Evolutionary conservation across 2,329 filamentous ascomycete genomes (phyloP).

Genomic region (Colletotrichum filicis): DNA sequence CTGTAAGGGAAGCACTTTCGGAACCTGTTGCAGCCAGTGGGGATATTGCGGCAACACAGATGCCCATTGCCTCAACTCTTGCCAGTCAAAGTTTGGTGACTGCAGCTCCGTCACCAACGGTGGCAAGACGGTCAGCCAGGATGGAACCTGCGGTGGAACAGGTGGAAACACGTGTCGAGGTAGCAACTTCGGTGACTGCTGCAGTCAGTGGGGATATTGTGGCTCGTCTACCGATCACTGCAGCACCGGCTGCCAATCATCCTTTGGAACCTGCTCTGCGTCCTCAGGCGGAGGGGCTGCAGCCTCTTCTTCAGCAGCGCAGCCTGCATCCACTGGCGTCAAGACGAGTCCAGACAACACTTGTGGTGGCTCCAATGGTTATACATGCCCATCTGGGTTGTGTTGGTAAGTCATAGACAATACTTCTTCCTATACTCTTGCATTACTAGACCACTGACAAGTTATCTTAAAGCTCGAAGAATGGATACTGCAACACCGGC

Average conservation of each 20-base stretch:
- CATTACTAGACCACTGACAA: background rate
- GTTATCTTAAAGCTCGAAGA: conserved; percentile 8
- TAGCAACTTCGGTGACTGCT: conserved; percentile 33
- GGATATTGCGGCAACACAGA: conserved; percentile 36
- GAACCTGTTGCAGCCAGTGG: conserved; percentile 36
- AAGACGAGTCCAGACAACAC: conserved; percentile 45
- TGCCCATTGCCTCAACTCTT: conserved; percentile 33
- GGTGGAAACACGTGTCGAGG: conserved; percentile 20
- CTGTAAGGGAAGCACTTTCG: conserved; percentile 45
- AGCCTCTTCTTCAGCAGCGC: conserved; percentile 13
- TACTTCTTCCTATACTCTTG: conserved; percentile 13
- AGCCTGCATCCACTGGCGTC: conserved; percentile 3
- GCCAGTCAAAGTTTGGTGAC: conserved; percentile 34
- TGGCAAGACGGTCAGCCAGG: conserved; percentile 14
- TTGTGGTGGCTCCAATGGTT: conserved; percentile 52
- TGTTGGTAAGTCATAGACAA: conserved; percentile 29
- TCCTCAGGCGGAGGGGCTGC: conserved; percentile 2
- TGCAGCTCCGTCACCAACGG: conserved; percentile 31
- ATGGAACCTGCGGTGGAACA: conserved; percentile 23
- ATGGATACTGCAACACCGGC: conserved; percentile 34
- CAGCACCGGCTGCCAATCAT: conserved; percentile 21
- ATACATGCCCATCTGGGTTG: conserved; percentile 46
- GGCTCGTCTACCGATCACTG: conserved; percentile 36
- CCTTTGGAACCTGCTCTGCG: conserved; percentile 24
- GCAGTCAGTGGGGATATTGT: conserved; percentile 37